Percentiles rank a stretch among this genome's conserved stretches.
phyloP scores from a whole-genome alignment of 768 basidiomycete genomes.

The Crucibulum laeve region DNA sequence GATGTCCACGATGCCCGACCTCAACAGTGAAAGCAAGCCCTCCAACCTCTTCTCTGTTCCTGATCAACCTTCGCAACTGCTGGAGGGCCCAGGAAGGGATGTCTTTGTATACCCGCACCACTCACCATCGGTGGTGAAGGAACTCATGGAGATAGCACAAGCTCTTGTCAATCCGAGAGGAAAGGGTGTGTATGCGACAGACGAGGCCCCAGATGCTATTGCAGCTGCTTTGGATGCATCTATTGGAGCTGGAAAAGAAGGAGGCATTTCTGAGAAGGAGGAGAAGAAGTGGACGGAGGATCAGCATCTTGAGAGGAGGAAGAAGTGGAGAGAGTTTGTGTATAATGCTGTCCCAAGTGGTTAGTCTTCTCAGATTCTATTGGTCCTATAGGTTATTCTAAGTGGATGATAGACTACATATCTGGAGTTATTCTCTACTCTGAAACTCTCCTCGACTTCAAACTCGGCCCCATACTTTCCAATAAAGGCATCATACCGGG shows the following conservation, averaged over 20 bases:
- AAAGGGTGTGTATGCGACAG: constrained; percentile 51
- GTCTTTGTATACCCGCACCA: constrained; percentile 36
- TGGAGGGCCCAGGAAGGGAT: constrained; percentile 12
- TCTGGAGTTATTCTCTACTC: constrained; percentile 49
- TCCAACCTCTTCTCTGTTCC: constrained; percentile 26
- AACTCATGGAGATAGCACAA: constrained; percentile 38
- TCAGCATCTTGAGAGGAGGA: constrained; percentile 33
- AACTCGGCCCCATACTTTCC: constrained; percentile 38
- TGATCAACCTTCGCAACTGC: constrained; percentile 11
- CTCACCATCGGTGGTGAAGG: constrained; percentile 32
- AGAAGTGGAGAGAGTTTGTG: constrained; percentile 38
- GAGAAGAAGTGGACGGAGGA: constrained; percentile 24
- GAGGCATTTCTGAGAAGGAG: constrained; percentile 7
- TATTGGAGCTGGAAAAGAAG: constrained; percentile 14
- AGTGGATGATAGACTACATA: constrained; percentile 31
- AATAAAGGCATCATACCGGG: constrained; percentile 44
- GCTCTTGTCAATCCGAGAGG: constrained; percentile 43
- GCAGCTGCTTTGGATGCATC: constrained; percentile 33
- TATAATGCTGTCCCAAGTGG: constrained; percentile 38
- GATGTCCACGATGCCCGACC: constrained; percentile 13
- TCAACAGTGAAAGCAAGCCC: constrained; percentile 16
- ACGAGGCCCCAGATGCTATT: constrained; percentile 43
- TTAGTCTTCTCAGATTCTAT: constrained; percentile 12
- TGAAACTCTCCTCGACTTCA: constrained; percentile 46
- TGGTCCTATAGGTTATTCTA: background rate